Evolutionary conservation across 2,329 filamentous ascomycete species (phyloP).

Genomic region (Hymenoscyphus infarciens): DNA sequence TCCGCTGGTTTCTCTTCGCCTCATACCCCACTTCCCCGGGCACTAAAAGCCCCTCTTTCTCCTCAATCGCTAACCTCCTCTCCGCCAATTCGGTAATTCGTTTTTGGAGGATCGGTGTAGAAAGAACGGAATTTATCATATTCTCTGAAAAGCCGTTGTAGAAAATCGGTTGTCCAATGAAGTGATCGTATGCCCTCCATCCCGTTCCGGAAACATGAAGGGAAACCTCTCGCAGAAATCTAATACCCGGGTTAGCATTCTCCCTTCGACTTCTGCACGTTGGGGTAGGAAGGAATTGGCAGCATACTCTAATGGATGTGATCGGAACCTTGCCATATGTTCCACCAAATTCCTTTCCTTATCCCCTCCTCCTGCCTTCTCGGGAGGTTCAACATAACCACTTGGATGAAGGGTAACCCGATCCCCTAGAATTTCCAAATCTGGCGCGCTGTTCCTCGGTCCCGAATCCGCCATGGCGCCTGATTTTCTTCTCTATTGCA

Average conservation of each 20-base stretch:
- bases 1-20: constrained; percentile 51
- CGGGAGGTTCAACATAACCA: constrained; percentile 56
- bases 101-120: constrained; percentile 67
- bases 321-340: constrained; percentile 82
- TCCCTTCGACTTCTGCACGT: neutral
- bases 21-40: constrained; percentile 52
- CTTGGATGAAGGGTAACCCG: constrained; percentile 71
- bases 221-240: constrained; percentile 90
- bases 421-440: constrained; percentile 72
- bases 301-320: constrained; percentile 56
- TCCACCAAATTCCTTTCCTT: constrained; percentile 71
- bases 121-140: constrained; percentile 77
- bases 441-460: constrained; percentile 57
- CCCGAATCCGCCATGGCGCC: constrained; percentile 37
- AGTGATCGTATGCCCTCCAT: constrained; percentile 90
- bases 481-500: neutral
- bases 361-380: constrained; percentile 44
- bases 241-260: constrained; percentile 18
- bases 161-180: constrained; percentile 89
- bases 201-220: constrained; percentile 89
- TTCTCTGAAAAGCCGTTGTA: constrained; percentile 89
- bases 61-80: constrained; percentile 70
- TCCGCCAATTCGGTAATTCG: constrained; percentile 76
- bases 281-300: neutral
- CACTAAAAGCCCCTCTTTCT: constrained; percentile 66